Conservation (phyloP, 108 stramenopile genomes). For the Cyclotella atomus region DNA sequence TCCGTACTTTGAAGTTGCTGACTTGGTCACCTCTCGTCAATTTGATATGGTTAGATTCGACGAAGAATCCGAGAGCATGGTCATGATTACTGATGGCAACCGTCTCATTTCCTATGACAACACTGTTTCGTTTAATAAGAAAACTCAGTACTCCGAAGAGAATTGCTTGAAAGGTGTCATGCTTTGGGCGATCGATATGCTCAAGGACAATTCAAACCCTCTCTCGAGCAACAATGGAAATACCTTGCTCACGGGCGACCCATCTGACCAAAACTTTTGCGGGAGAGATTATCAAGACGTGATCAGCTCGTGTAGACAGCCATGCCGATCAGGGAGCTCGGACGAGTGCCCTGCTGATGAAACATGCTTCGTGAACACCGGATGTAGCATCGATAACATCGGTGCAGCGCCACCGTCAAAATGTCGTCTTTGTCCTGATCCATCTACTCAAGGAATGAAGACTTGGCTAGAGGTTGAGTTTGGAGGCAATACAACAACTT, state of each 20-base stretch:
- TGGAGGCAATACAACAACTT: conserved; percentile 41
- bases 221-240: conserved; percentile 52
- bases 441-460: conserved; percentile 52
- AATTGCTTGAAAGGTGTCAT: conserved; percentile 47
- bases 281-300: conserved; percentile 50
- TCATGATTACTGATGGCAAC: conserved; percentile 57
- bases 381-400: conserved; percentile 49
- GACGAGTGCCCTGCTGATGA: conserved; percentile 41
- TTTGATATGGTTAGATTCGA: conserved; percentile 41
- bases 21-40: conserved; percentile 28
- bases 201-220: conserved; percentile 47
- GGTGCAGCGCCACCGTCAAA: conserved; percentile 48
- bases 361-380: conserved; percentile 46
- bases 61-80: conserved; percentile 47
- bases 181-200: conserved; percentile 58
- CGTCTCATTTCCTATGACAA: conserved; percentile 58
- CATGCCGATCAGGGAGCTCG: conserved; percentile 43
- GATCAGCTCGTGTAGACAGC: conserved; percentile 43
- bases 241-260: conserved; percentile 32
- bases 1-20: conserved; percentile 54
- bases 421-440: conserved; percentile 51
- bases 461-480: conserved; percentile 46
- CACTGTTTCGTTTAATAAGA: conserved; percentile 49
- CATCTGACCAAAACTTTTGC: conserved; percentile 49
- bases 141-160: conserved; percentile 44